Percentiles rank a stretch among this genome's conserved stretches.
phyloP scores from a whole-genome alignment of 768 basidiomycete species.

The Pseudohyphozyma bogoriensis region DNA sequence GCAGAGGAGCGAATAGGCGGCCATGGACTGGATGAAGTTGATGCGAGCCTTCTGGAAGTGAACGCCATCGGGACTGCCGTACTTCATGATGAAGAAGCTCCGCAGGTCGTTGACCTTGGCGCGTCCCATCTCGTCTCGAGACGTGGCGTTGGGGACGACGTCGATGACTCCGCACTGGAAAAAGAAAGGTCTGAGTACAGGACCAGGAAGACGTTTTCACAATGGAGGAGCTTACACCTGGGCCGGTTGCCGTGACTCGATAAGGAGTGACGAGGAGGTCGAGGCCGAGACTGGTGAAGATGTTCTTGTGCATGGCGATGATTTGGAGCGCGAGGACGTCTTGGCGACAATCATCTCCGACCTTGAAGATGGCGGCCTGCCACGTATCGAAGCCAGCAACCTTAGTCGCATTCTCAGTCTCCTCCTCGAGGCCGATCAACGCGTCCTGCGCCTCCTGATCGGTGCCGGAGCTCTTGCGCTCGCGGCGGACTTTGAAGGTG shows the following conservation, averaged over 20 bases:
- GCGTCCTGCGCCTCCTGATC: constrained; percentile 23
- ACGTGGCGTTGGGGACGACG: constrained; percentile 94
- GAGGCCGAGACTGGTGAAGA: constrained; percentile 79
- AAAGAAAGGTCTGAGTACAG: background rate
- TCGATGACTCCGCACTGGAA: constrained; percentile 91
- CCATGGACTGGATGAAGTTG: constrained; percentile 99
- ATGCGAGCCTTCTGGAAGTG: constrained; percentile 83
- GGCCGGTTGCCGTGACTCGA: constrained; percentile 89
- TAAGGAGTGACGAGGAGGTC: constrained; percentile 90
- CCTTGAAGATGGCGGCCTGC: constrained; percentile 99
- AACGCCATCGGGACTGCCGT: constrained; percentile 78
- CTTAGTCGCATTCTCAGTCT: constrained; percentile 25
- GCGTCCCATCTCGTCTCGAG: constrained; percentile 97
- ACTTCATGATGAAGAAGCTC: constrained; percentile 86
- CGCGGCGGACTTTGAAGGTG: constrained; percentile 94
- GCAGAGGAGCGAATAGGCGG: constrained; percentile 94
- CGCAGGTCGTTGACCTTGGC: constrained; percentile 94
- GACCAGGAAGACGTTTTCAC: background rate
- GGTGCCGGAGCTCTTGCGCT: constrained; percentile 37
- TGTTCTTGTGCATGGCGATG: constrained; percentile 99
- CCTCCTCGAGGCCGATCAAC: constrained; percentile 40
- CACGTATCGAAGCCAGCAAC: constrained; percentile 61
- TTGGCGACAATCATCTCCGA: constrained; percentile 97
- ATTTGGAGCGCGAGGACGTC: constrained; percentile 94
- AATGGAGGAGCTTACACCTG: constrained; percentile 52